Percentiles rank a stretch among this genome's conserved stretches.
These are phyloP conservation scores for Cordyceps javanica DNA, from an alignment of 2,329 filamentous ascomycete species.

Conservation along the genomic window DNA sequence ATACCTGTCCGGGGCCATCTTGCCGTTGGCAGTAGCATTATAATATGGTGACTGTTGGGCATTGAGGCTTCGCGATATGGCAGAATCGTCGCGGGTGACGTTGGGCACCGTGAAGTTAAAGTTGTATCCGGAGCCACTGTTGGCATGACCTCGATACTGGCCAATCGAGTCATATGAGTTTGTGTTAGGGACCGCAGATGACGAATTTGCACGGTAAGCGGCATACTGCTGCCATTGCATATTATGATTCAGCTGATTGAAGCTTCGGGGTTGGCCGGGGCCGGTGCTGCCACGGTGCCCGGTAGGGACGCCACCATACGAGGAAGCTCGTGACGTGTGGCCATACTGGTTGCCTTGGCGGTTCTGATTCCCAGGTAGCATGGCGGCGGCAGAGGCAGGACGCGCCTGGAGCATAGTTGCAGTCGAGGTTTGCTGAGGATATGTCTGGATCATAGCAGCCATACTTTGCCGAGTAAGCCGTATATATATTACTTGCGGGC, in stretches of 20 bases:
- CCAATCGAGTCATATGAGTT: slow-evolving; percentile 20
- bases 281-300: slow-evolving; percentile 50
- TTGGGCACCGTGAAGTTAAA: slow-evolving; percentile 29
- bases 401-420: slow-evolving; percentile 71
- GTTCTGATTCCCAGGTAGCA: slow-evolving; percentile 45
- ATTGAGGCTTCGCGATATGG: slow-evolving; percentile 37
- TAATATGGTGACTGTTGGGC: slow-evolving; percentile 40
- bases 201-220: slow-evolving; percentile 42
- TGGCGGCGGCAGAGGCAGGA: slow-evolving; percentile 47
- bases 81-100: slow-evolving; percentile 48
- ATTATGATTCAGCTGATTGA: slow-evolving; percentile 57
- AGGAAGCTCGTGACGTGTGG: slow-evolving; percentile 15
- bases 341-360: slow-evolving; percentile 47
- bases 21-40: slow-evolving; percentile 36
- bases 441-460: slow-evolving; percentile 80
- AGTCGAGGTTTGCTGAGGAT: slow-evolving; percentile 67
- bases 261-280: slow-evolving; percentile 71
- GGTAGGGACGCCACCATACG: slow-evolving; percentile 29
- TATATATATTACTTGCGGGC: neutral
- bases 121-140: slow-evolving; percentile 34
- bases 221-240: slow-evolving; percentile 46
- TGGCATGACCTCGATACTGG: slow-evolving; percentile 26
- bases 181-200: slow-evolving; percentile 35
- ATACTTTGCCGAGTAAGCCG: slow-evolving; percentile 43
- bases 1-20: slow-evolving; percentile 68